Conservation (phyloP, 768 basidiomycete species). For the Candolleomyces efflorescens region DNA sequence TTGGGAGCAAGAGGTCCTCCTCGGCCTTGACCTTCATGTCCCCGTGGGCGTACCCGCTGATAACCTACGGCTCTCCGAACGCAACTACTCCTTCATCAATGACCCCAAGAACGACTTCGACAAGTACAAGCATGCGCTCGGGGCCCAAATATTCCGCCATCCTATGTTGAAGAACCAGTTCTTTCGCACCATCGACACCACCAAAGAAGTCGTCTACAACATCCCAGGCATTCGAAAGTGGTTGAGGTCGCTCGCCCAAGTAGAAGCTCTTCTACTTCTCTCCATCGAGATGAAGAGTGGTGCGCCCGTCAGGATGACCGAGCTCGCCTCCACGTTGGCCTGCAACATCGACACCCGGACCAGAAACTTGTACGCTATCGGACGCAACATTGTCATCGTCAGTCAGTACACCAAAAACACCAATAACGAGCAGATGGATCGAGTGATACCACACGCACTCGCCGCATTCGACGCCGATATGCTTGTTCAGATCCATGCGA, state of each 20-base stretch:
- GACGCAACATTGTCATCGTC: background rate
- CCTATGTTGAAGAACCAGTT: too few relatives aligned
- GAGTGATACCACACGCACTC: background rate
- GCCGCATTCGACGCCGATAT: background rate
- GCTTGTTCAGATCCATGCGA: background rate
- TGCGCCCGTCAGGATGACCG: background rate
- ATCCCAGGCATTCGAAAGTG: background rate
- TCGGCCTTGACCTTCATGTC: background rate
- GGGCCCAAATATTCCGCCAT: too few relatives aligned
- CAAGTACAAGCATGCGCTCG: background rate
- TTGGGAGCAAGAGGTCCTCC: background rate
- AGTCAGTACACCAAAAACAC: constrained; percentile 3
- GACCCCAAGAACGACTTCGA: background rate
- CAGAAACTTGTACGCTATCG: constrained; percentile 1
- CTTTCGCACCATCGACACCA: background rate
- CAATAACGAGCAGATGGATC: background rate
- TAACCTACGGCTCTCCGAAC: background rate
- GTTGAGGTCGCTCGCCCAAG: background rate
- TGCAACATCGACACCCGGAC: background rate
- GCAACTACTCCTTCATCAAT: background rate
- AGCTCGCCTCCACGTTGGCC: background rate
- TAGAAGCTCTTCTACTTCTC: background rate
- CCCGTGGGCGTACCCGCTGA: background rate
- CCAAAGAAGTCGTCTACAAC: background rate
- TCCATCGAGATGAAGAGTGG: constrained; percentile 1